Evolutionary conservation across 176 grass and related monocot species (phyloP), one percentile per base, ranked within the genome.

Genomic region (Oryza australiensis): DNA sequence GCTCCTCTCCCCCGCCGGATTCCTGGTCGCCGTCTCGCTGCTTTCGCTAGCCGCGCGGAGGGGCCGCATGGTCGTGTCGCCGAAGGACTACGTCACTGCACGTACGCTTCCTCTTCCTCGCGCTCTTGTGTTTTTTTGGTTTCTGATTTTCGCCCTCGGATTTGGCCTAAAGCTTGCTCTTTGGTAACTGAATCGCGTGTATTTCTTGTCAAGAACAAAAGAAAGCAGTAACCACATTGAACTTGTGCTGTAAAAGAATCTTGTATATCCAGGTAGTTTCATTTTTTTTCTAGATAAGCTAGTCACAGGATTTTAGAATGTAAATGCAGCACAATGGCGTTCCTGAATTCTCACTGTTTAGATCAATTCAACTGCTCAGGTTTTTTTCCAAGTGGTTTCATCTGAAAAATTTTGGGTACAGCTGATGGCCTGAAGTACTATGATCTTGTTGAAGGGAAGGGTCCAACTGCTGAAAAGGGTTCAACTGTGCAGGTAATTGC

Each of bases 341-440:
- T 63, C 12, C 2, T 26, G 60, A 37, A 26, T 26, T 11, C 7
- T 49, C 12, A 73, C 1, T 66, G 2, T 26, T 33, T n/a, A 75
- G 23, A 15, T 16, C 23, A 27, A 62, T 68, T 10, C 16, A 75
- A 7, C 16, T 35, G 15, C 0, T 38, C 79, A 40, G n/a, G 34
- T 16, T n/a, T 10, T 26, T 85, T 3, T 22, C 66, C 20, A 38
- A 79, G 23, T 72, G 26, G 72, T 82, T 72, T 85, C 46, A n/a
- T n/a, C n/a, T n/a, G n/a, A 74, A 16, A 18, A 70, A 75, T 30
- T 34, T 43, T 88, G 16, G 60, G 8, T 70, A 83, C 92, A 93
- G 95, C 90, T 84, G 85, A 98, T 69, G 95, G 92, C 46, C 42
- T 95, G 28, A 93, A 98, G 77, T 98, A 93, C 64, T 98, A 98